Evolutionary conservation across 2,329 filamentous ascomycete species (phyloP).

Genomic region (Fusarium sambucinum): DNA sequence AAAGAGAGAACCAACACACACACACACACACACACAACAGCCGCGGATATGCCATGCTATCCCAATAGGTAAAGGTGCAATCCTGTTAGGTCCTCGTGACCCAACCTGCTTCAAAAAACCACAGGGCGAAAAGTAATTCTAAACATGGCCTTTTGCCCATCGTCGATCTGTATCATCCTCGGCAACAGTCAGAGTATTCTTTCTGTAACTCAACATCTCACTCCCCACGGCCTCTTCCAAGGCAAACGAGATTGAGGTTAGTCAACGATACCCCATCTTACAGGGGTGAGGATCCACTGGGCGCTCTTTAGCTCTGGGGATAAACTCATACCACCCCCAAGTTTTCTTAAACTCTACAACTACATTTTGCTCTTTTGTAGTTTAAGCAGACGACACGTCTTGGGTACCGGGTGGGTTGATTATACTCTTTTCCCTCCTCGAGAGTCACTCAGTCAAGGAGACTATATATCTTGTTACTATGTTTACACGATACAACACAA

Average conservation of each 20-base stretch:
- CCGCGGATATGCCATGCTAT: conserved; percentile 7
- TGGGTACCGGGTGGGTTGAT: conserved; percentile 3
- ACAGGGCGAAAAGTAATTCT: conserved; percentile 30
- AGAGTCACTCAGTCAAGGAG: background rate
- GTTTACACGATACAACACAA: background rate
- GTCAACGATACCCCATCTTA: conserved; percentile 35
- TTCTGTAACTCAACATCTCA: conserved; percentile 13
- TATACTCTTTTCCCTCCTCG: conserved; percentile 17
- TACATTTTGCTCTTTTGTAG: conserved; percentile 20
- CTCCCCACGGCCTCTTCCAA: conserved; percentile 39
- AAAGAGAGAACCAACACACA: background rate
- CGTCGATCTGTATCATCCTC: conserved; percentile 17
- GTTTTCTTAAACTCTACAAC: conserved; percentile 25
- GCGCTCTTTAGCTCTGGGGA: conserved; percentile 26
- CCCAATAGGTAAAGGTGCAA: conserved; percentile 6
- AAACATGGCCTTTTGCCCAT: conserved; percentile 27
- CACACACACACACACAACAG: background rate
- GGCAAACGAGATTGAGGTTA: conserved; percentile 44
- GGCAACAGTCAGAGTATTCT: background rate
- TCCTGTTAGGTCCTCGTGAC: conserved; percentile 27
- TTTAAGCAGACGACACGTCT: conserved; percentile 24
- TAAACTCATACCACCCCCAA: conserved; percentile 40
- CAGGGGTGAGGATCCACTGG: conserved; percentile 13
- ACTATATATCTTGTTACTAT: background rate
- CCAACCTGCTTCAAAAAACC: conserved; percentile 25